Conservation (phyloP, 495 filamentous ascomycete species). For the Sporormia fimetaria region DNA sequence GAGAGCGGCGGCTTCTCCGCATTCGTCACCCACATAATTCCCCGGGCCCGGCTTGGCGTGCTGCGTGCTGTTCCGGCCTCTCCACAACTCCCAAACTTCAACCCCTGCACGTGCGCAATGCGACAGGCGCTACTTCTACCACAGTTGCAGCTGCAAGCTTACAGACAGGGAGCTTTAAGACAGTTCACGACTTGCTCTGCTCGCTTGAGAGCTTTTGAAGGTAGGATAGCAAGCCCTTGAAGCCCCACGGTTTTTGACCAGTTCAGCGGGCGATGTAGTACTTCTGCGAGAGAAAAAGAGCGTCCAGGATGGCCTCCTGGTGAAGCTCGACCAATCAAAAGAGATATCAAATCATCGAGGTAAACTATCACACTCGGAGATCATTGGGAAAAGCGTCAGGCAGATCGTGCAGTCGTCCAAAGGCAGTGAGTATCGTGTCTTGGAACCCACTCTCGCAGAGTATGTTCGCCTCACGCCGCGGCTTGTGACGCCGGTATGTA, state of each 20-base stretch:
- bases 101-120: slow-evolving; percentile 8
- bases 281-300: slow-evolving; percentile 41
- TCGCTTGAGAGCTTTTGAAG: slow-evolving; percentile 13
- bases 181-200: slow-evolving; percentile 5
- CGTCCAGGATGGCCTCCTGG: slow-evolving; percentile 35
- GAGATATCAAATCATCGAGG: slow-evolving; percentile 42
- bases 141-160: not conserved
- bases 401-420: slow-evolving; percentile 44
- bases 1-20: too few relatives aligned
- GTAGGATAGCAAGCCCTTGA: too few relatives aligned
- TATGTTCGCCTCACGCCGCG: slow-evolving; percentile 54
- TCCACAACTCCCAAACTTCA: too few relatives aligned
- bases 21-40: too few relatives aligned
- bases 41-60: too few relatives aligned
- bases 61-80: too few relatives aligned
- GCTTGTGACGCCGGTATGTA: slow-evolving; percentile 58
- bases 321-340: slow-evolving; percentile 32
- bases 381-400: slow-evolving; percentile 51
- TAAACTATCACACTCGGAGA: slow-evolving; percentile 43
- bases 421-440: slow-evolving; percentile 41
- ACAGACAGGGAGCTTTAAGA: not conserved
- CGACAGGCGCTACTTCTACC: slow-evolving; percentile 1
- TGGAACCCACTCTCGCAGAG: slow-evolving; percentile 56
- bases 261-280: slow-evolving; percentile 51
- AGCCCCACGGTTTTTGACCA: not conserved